These are phyloP conservation scores for Ophiostoma quercus DNA, from an alignment of 2,329 filamentous ascomycete species.

Conservation along the genomic window DNA sequence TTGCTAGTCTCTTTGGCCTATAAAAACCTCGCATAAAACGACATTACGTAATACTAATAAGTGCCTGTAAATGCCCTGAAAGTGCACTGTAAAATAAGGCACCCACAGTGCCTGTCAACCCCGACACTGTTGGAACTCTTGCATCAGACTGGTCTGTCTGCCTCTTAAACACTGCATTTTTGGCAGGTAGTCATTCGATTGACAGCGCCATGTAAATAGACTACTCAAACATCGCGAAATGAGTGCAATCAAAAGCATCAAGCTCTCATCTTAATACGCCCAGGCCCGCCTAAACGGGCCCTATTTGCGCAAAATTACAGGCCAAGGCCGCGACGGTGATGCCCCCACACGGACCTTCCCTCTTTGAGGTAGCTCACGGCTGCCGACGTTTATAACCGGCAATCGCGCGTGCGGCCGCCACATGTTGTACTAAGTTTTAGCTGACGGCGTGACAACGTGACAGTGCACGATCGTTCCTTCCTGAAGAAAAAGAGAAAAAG, in stretches of 20 bases:
- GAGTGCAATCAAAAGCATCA: background rate
- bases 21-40: too few species aligned
- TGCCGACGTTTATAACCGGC: slow-evolving; percentile 22
- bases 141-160: too few species aligned
- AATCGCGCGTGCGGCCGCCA: slow-evolving; percentile 9
- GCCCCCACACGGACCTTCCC: slow-evolving; percentile 18
- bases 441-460: slow-evolving; percentile 3
- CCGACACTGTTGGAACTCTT: too few species aligned
- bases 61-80: too few species aligned
- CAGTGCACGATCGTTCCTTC: slow-evolving; percentile 1
- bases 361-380: slow-evolving; percentile 20
- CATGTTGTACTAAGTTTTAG: background rate
- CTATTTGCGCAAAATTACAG: background rate
- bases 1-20: too few species aligned
- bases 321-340: background rate
- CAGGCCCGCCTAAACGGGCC: background rate
- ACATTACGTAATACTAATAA: too few species aligned
- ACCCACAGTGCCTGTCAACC: too few species aligned
- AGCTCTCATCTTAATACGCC: background rate
- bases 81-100: too few species aligned
- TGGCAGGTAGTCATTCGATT: too few species aligned
- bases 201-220: too few species aligned
- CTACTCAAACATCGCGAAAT: background rate
- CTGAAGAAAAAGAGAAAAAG: background rate
- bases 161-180: too few species aligned